Conservation (phyloP, 2,329 filamentous ascomycete species). For the Neonectria magnoliae region DNA sequence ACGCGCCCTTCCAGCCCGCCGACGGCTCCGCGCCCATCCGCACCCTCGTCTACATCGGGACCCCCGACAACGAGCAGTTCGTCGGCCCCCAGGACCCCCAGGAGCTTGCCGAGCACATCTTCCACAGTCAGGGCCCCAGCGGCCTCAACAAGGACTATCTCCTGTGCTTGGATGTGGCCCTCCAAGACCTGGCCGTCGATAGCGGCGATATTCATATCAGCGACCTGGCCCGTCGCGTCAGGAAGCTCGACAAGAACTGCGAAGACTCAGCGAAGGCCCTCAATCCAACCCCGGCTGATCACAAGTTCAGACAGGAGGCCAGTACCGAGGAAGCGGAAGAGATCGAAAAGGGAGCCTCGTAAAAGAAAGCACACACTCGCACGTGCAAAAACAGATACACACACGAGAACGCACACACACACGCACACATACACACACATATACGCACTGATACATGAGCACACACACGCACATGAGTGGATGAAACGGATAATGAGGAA, state of each 20-base stretch:
- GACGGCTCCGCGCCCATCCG: constrained; percentile 54
- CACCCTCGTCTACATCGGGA: constrained; percentile 90
- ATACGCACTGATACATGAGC: not conserved
- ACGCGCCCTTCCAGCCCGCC: constrained; percentile 78
- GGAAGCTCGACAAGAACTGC: constrained; percentile 59
- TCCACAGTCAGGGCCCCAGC: constrained; percentile 80
- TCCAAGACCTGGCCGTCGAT: constrained; percentile 76
- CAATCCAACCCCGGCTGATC: constrained; percentile 20
- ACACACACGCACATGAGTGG: constrained; percentile 15
- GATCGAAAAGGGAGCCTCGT: constrained; percentile 37
- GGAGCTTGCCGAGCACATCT: constrained; percentile 82
- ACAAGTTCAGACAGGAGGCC: constrained; percentile 37
- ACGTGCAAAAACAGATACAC: not conserved
- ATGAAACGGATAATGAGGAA: constrained; percentile 16
- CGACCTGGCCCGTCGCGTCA: constrained; percentile 80
- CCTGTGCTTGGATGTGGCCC: constrained; percentile 78
- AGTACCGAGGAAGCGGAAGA: constrained; percentile 46
- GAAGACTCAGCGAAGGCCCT: constrained; percentile 22
- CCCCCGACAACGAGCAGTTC: constrained; percentile 93
- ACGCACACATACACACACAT: constrained; percentile 15
- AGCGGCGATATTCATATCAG: constrained; percentile 86
- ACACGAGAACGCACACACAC: constrained; percentile 4
- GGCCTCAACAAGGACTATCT: constrained; percentile 93
- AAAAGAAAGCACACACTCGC: constrained; percentile 12
- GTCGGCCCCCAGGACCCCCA: constrained; percentile 84